These are phyloP conservation scores for Suhomyces bolitotheri DNA, from an alignment of 1,139 yeast species.

Conservation along the genomic window DNA sequence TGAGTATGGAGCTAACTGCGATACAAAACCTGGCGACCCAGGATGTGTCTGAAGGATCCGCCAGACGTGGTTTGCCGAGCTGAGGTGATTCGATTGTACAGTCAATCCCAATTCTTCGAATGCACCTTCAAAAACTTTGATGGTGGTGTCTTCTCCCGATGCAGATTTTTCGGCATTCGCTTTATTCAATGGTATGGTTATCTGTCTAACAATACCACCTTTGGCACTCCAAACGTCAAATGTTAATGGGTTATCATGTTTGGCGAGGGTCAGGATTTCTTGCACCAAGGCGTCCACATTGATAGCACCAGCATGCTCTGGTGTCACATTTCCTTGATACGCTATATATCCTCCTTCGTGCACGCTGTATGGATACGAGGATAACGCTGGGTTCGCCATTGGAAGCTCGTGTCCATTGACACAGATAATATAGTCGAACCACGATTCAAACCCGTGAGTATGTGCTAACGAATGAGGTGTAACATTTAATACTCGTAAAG, in stretches of 20 bases:
- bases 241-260: conserved; percentile 40
- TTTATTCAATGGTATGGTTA: conserved; percentile 45
- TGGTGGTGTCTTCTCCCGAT: conserved; percentile 10
- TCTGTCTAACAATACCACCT: conserved; percentile 68
- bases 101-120: conserved; percentile 58
- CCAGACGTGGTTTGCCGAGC: conserved; percentile 83
- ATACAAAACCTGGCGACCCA: conserved; percentile 80
- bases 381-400: conserved; percentile 40
- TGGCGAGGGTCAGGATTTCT: conserved; percentile 38
- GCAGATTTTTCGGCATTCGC: conserved; percentile 16
- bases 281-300: conserved; percentile 35
- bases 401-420: conserved; percentile 76
- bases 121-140: conserved; percentile 21
- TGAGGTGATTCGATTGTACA: conserved; percentile 75
- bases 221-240: conserved; percentile 86
- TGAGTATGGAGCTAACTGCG: conserved; percentile 81
- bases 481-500: conserved; percentile 42
- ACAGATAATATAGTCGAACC: conserved; percentile 83
- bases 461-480: conserved; percentile 44
- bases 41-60: conserved; percentile 75
- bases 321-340: conserved; percentile 38
- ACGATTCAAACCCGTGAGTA: conserved; percentile 59
- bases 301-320: conserved; percentile 41
- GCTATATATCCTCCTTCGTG: conserved; percentile 47
- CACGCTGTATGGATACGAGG: conserved; percentile 34